These are phyloP conservation scores for Malus fusca DNA, from an alignment of 306 rosid genomes.

Conservation along the genomic window DNA sequence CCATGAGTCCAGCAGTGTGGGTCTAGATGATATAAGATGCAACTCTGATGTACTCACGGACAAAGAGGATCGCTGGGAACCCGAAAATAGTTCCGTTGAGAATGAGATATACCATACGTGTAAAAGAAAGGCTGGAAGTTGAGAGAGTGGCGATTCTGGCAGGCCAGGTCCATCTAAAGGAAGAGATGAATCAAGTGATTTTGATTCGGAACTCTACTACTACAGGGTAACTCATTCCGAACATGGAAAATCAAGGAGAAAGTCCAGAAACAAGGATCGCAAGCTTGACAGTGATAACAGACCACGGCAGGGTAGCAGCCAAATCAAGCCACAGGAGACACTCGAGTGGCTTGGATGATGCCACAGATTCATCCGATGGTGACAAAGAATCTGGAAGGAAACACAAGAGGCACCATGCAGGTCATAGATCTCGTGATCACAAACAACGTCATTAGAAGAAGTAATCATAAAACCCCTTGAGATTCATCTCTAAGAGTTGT, in stretches of 20 bases:
- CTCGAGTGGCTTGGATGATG: background rate
- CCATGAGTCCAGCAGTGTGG: slow-evolving; percentile 6
- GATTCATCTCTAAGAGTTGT: background rate
- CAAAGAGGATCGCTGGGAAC: slow-evolving; percentile 19
- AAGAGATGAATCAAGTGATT: background rate
- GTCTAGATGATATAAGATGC: background rate
- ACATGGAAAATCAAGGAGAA: background rate
- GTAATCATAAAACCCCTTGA: background rate
- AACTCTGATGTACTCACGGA: background rate
- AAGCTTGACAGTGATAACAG: background rate
- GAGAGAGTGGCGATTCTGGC: background rate
- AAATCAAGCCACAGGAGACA: too few relatives aligned
- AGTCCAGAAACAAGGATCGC: background rate
- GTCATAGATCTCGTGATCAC: background rate
- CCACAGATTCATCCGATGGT: slow-evolving; percentile 1
- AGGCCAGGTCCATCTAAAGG: background rate
- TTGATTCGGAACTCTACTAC: background rate
- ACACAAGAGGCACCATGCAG: background rate
- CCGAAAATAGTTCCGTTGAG: slow-evolving; percentile 3
- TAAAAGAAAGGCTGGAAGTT: background rate
- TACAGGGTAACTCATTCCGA: background rate
- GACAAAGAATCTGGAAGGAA: background rate
- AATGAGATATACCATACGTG: background rate
- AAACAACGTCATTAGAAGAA: background rate
- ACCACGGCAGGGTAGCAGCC: background rate